These are phyloP conservation scores for Piromyces finnis DNA, from an alignment of 192 early-diverging fungal species.

Conservation along the genomic window DNA sequence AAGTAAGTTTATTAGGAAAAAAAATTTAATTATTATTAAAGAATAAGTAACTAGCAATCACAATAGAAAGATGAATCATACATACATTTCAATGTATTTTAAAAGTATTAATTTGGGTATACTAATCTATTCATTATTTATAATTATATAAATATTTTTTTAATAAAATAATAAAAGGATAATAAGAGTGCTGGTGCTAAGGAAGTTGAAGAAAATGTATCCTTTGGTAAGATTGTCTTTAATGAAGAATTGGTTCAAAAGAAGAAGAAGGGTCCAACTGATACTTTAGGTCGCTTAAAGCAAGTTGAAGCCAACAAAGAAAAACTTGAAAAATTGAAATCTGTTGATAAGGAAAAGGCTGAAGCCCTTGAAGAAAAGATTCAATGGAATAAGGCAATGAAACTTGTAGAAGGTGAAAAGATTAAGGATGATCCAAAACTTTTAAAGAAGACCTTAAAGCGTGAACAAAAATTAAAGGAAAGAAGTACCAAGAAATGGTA, in stretches of 20 bases:
- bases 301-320: conserved; percentile 52
- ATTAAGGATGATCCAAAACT: conserved; percentile 79
- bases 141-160: too few species aligned
- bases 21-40: too few species aligned
- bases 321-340: conserved; percentile 54
- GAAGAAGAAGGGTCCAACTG: conserved; percentile 42
- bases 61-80: too few species aligned
- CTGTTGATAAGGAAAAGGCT: conserved; percentile 45
- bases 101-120: too few species aligned
- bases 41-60: too few species aligned
- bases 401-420: conserved; percentile 73
- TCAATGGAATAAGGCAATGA: conserved; percentile 63
- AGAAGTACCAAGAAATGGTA: conserved; percentile 74
- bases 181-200: conserved; percentile 10
- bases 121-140: too few species aligned
- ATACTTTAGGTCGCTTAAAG: conserved; percentile 42
- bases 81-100: too few species aligned
- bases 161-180: too few species aligned
- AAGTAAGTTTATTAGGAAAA: neutral
- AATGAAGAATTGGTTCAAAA: conserved; percentile 22
- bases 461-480: conserved; percentile 59
- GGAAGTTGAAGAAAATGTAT: conserved; percentile 27
- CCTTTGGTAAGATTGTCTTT: conserved; percentile 51
- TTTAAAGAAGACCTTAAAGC: conserved; percentile 80
- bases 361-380: conserved; percentile 48